Evolutionary conservation across 2,329 filamentous ascomycete genomes (phyloP).

Genomic region (Didymella pomorum): DNA sequence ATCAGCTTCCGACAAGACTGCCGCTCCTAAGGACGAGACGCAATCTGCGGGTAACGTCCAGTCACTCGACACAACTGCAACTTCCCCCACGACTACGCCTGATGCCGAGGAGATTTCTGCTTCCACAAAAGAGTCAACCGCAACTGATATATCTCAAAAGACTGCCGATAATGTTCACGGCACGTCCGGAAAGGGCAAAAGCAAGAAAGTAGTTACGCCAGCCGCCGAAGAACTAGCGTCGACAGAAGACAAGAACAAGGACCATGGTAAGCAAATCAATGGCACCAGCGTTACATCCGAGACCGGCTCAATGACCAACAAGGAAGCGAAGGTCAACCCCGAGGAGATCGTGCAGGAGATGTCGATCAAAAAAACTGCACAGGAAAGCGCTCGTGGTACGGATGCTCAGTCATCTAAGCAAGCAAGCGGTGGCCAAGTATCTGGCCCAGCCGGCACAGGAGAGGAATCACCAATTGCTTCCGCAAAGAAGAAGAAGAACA

Average conservation of each 20-base stretch:
- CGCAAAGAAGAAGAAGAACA: slow-evolving; percentile 47
- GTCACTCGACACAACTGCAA: neutral
- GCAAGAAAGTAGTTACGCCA: neutral
- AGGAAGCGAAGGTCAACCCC: slow-evolving; percentile 16
- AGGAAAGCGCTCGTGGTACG: neutral
- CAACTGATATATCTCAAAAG: neutral
- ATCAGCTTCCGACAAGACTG: neutral
- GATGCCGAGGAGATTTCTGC: neutral
- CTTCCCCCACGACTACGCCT: neutral
- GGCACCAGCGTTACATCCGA: slow-evolving; percentile 18
- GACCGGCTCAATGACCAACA: slow-evolving; percentile 27
- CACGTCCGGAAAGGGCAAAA: slow-evolving; percentile 14
- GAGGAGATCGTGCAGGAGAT: neutral
- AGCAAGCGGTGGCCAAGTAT: slow-evolving; percentile 15
- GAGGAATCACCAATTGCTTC: slow-evolving; percentile 15
- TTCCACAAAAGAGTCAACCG: neutral
- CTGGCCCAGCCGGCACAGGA: neutral
- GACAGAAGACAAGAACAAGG: neutral
- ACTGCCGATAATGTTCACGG: neutral
- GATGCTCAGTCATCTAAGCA: slow-evolving; percentile 20
- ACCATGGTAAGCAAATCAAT: slow-evolving; percentile 24
- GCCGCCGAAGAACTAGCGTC: neutral
- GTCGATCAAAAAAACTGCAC: neutral
- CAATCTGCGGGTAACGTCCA: neutral
- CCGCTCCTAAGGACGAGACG: neutral